A percentile compares a stretch with the other conserved stretches of the same genome.
Conservation (phyloP, 1,139 yeast genomes). For the Taphrina deformans region DNA sequence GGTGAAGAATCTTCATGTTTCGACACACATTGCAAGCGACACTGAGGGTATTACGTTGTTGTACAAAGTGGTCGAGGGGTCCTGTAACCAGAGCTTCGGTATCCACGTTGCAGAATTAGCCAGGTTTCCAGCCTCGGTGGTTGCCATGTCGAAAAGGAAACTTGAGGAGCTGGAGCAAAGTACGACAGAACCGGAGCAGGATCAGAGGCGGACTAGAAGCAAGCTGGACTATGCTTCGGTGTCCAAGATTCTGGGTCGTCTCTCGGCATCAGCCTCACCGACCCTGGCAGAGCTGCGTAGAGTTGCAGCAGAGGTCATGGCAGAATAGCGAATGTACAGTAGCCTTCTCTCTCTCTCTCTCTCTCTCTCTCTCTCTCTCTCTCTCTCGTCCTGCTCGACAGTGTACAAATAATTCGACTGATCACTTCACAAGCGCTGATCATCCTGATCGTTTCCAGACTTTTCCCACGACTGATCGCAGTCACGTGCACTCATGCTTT, state of each 20-base stretch:
- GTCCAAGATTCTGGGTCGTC: not conserved
- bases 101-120: constrained; percentile 96
- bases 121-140: constrained; percentile 82
- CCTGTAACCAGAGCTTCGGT: constrained; percentile 93
- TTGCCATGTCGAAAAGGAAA: constrained; percentile 91
- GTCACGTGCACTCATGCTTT: not conserved
- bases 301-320: constrained; percentile 4
- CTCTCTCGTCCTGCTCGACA: too few species aligned
- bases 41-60: constrained; percentile 62
- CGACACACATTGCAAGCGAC: constrained; percentile 68
- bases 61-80: constrained; percentile 88
- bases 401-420: too few species aligned
- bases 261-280: not conserved
- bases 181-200: not conserved
- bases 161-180: constrained; percentile 73
- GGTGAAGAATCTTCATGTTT: constrained; percentile 83
- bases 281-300: not conserved
- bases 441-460: not conserved
- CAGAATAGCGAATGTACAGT: not conserved
- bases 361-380: too few species aligned
- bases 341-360: too few species aligned
- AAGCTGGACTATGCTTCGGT: constrained; percentile 3
- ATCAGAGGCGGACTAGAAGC: not conserved
- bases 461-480: not conserved
- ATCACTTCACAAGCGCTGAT: not conserved